Base-by-base conservation (phyloP, 2,329 filamentous ascomycete genomes). In the Fonsecaea multimorphosa region DNA sequence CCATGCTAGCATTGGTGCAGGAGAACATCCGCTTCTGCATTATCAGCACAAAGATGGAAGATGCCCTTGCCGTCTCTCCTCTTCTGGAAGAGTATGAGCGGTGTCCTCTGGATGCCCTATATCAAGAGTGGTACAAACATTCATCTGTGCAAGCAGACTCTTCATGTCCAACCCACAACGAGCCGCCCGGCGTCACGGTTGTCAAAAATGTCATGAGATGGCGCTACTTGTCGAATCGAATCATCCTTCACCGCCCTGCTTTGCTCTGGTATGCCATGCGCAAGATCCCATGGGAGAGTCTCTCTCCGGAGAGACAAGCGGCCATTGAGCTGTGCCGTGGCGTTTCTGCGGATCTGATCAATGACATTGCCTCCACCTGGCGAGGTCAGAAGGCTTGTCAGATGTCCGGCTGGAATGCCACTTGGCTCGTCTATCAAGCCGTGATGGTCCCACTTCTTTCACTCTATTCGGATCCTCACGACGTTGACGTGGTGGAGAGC, bases 381-480 rank as follows among this genome's bases (percentile, higher is more conserved):
- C 85, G 86, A 53, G 68, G 62, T 14, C 62, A 70, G 53, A 67
- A 66, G 36, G 85, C 87, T 53, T 91, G 91, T 74, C 87, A 92
- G 73, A 91, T 93, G 79, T 87, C 87, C 0, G 90, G 90, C 8
- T 93, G 90, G 91, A 91, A 92, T 74, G 91, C 89, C 0, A 90
- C 91, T 1, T 93, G 90, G 90, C 89, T 92, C 77, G 84, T 91
- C 65, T 93, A 92, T 78, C 91, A 93, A 76, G 90, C 91, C 0
- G 87, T 87, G 68, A 91, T 93, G 88, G 87, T 93, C 8, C 91
- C 91, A 0, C 83, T 94, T 1, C 85, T 94, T 11, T 89, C 86
- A 24, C 81, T 93, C 12, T 92, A 92, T 75, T 89, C 86, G 81
- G 88, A 92, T 74, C 82, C 77, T 1, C 68, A 69, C n/a, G 74